Base-by-base conservation (phyloP, 768 basidiomycete species). In the Pleurotus tuber-regium region DNA sequence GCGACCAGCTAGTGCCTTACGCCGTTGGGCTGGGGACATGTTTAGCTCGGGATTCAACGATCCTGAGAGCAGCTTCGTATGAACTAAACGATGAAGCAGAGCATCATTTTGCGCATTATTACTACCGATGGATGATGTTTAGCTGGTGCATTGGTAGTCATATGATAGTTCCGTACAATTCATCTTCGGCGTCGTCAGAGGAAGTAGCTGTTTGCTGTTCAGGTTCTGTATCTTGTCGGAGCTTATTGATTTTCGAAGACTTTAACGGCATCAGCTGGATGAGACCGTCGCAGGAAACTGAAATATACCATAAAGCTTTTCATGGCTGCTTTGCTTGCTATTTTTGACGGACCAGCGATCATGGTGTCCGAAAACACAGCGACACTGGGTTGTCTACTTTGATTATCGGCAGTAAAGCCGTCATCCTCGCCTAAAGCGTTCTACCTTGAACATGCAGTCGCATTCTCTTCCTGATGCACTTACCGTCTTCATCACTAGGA, bases 81-180 rank as follows among this genome's bases (percentile, higher is more conserved):
- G 91, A 12, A 93, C 78, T 4, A 93, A 72, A 46, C 81, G 84
- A 63, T 92, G 89, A 11, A 93, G 76, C 21, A 87, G 65, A 1
- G 83, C 84, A 61, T 93, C 91, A 48, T 93, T 92, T 57, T 87
- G 83, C 8, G 73, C 68, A 63, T 89, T 88, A 16, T 86, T 80
- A 43, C 92, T 93, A 60, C 11, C n/a, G 43, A n/a, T n/a, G n/a
- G n/a, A n/a, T n/a, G n/a, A n/a, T n/a, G n/a, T n/a, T n/a, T n/a
- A n/a, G n/a, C n/a, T n/a, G n/a, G n/a, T n/a, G n/a, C n/a, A n/a
- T n/a, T n/a, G n/a, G n/a, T n/a, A n/a, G n/a, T n/a, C n/a, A n/a
- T n/a, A n/a, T n/a, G n/a, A n/a, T n/a, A n/a, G n/a, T n/a, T n/a
- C n/a, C 67, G 29, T 62, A 84, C 84, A 69, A 66, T 56, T 87